A percentile compares a stretch with the other conserved stretches of the same genome.
These are phyloP conservation scores for Circinella umbellata DNA, from an alignment of 371 early-diverging fungal species.

Conservation along the genomic window DNA sequence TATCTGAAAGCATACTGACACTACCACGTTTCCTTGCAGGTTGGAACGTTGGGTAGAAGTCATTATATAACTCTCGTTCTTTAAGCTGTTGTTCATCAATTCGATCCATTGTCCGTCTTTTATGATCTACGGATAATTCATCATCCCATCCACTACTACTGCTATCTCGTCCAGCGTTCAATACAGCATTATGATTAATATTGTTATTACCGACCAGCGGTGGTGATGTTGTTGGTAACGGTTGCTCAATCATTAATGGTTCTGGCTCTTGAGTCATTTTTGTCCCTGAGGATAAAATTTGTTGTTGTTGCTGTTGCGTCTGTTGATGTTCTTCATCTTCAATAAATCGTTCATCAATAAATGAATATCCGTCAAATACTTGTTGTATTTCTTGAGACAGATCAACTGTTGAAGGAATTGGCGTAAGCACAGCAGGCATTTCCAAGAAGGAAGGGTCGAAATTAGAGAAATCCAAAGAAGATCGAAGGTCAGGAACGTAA, in stretches of 20 bases:
- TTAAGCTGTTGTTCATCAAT: slow-evolving; percentile 22
- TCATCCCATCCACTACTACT: slow-evolving; percentile 14
- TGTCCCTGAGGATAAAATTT: background rate
- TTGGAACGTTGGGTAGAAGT: slow-evolving; percentile 15
- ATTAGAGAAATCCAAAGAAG: slow-evolving; percentile 65
- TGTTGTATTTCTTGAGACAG: slow-evolving; percentile 55
- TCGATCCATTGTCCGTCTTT: slow-evolving; percentile 22
- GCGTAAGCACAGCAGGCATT: slow-evolving; percentile 60
- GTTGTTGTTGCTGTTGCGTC: background rate
- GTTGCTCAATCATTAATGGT: background rate
- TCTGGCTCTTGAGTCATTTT: background rate
- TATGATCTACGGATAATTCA: slow-evolving; percentile 1
- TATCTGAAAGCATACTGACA: slow-evolving; percentile 49
- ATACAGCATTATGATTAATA: background rate
- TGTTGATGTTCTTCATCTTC: slow-evolving; percentile 16
- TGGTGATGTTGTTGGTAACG: background rate
- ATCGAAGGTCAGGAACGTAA: slow-evolving; percentile 54
- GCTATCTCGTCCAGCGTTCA: background rate
- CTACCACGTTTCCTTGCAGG: slow-evolving; percentile 48
- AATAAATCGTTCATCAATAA: slow-evolving; percentile 35
- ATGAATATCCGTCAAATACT: slow-evolving; percentile 65
- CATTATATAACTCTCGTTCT: slow-evolving; percentile 19
- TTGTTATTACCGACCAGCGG: slow-evolving; percentile 10
- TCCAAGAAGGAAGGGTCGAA: slow-evolving; percentile 66
- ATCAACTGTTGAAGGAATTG: slow-evolving; percentile 45